Conservation (phyloP, 2,329 filamentous ascomycete species). For the Coniochaeta hoffmannii region DNA sequence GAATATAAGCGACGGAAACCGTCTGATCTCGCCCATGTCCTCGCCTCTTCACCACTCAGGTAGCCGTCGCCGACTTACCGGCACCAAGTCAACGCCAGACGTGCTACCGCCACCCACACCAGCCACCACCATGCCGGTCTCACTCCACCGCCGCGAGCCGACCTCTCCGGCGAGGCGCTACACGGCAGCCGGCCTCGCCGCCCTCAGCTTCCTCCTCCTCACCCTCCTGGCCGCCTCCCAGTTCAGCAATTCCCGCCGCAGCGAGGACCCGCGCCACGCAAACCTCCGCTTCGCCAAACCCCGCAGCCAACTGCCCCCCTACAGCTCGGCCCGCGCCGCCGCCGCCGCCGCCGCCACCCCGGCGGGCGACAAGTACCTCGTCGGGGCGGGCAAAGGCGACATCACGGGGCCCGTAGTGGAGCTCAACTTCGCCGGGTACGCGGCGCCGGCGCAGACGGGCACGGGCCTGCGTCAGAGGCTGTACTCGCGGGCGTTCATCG, state of each 20-base stretch:
- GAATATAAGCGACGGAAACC: no score
- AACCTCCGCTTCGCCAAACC: constrained; percentile 2
- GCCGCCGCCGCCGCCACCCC: constrained; percentile 20
- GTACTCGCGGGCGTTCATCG: constrained; percentile 80
- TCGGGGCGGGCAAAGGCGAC: constrained; percentile 47
- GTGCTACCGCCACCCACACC: not conserved
- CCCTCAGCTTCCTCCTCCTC: constrained; percentile 26
- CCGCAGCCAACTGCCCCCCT: constrained; percentile 6
- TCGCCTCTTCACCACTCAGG: not conserved
- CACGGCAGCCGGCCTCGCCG: constrained; percentile 18
- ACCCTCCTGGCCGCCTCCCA: constrained; percentile 21
- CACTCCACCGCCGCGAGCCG: constrained; percentile 1
- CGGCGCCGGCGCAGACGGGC: constrained; percentile 70
- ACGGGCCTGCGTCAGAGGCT: constrained; percentile 77
- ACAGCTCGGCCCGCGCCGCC: constrained; percentile 8
- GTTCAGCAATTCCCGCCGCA: constrained; percentile 7
- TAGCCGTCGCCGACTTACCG: not conserved
- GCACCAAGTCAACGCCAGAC: not conserved
- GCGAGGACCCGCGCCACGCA: constrained; percentile 11
- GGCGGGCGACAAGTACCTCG: constrained; percentile 34
- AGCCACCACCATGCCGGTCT: constrained; percentile 5
- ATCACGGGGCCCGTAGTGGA: constrained; percentile 72
- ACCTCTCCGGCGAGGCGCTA: constrained; percentile 16
- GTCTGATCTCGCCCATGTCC: not conserved
- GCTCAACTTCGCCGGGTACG: constrained; percentile 86